Percentiles rank a stretch among this genome's conserved stretches.
Evolutionary conservation across 805 yeast genomes (phyloP).

Genomic region (Myxozyma monticola): DNA sequence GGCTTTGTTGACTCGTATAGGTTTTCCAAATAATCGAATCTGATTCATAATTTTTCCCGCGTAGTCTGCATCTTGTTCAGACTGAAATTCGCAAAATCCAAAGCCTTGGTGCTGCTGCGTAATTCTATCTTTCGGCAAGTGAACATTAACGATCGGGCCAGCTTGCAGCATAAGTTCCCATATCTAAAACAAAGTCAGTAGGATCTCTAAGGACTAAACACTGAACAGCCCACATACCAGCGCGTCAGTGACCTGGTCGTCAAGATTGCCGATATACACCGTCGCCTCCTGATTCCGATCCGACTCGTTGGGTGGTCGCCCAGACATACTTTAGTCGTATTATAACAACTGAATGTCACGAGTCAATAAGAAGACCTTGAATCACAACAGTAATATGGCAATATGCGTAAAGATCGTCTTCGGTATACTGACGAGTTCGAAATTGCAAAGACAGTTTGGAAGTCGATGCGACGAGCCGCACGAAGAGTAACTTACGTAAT

Average conservation of each 20-base stretch:
- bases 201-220: not conserved
- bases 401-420: not conserved
- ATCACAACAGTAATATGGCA: not conserved
- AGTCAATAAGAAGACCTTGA: not conserved
- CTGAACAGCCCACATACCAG: conserved; percentile 37
- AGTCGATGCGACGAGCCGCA: too few species aligned
- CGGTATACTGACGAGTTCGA: not conserved
- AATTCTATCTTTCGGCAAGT: conserved; percentile 78
- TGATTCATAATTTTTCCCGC: conserved; percentile 62
- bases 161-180: conserved; percentile 84
- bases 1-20: conserved; percentile 58
- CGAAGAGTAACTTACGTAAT: too few species aligned
- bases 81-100: conserved; percentile 77
- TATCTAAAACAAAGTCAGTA: conserved; percentile 37
- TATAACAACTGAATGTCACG: not conserved
- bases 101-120: conserved; percentile 75
- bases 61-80: conserved; percentile 66
- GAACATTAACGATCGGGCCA: conserved; percentile 69
- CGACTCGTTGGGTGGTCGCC: conserved; percentile 38
- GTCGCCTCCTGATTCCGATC: conserved; percentile 64
- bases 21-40: conserved; percentile 59
- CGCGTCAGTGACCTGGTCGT: conserved; percentile 67
- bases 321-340: conserved; percentile 16
- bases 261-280: conserved; percentile 80
- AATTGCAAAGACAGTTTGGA: too few species aligned